Base-by-base conservation (phyloP, 768 basidiomycete species). In the Boletus rubroflammeus region DNA sequence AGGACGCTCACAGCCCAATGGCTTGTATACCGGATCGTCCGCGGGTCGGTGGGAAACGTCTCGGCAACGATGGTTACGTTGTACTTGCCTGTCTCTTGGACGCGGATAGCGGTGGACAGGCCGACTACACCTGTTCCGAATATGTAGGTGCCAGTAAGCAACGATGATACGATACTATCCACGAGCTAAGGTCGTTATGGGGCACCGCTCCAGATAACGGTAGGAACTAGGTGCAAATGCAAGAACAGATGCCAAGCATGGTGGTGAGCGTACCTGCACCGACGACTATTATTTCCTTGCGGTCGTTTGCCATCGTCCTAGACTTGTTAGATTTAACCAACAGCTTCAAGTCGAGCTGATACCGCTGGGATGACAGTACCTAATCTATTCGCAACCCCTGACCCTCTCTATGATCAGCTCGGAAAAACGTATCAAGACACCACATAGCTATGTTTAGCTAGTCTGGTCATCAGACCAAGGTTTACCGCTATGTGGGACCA, bases 21-120 rank as follows among this genome's bases (percentile, higher is more conserved):
- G 66, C 87, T 89, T 2, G 91, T 89, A 61, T 89, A 93, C 50
- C 78, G 77, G 64, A 86, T 84, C n/a, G 76, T 78, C 70, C 85
- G 85, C 1, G 81, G 78, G 67, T 93, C 91, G 36, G 76, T 83
- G 0, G 90, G 90, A 38, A 91, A 75, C 2, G 77, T 73, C 48
- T 90, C 87, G 0, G 90, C 85, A 11, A 92, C 69, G 48, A 93
- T 76, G 2, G 81, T 82, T 17, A 92, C 89, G 3, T 72, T 70
- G 62, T 87, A 86, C 5, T 72, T 75, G 9, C 81, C 81, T 15
- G 73, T 75, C 59, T 86, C 81, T 65, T 88, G 88, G 11, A 90
- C 73, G 59, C 77, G 82, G 32, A 91, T 59, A 0, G 89, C 90
- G 4, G 90, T 87, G 0, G 88, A 85, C 28, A 93, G 75, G 4